Evolutionary conservation across 2,329 filamentous ascomycete species (phyloP), one percentile per base, ranked within the genome.

Genomic region (Dothistroma pini): DNA sequence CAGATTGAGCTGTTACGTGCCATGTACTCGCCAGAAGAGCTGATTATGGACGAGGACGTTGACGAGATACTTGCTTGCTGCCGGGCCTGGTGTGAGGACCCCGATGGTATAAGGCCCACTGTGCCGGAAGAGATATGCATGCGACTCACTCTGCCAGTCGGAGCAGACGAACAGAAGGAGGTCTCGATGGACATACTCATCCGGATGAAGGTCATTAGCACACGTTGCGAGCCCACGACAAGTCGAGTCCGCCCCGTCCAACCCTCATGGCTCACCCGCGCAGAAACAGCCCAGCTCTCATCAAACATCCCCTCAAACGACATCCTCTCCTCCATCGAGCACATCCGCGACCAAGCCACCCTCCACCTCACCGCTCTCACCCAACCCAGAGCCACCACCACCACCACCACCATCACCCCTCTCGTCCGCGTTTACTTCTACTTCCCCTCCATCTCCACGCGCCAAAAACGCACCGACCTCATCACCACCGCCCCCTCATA

Each of bases 381-480:
- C 16, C 16, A 25, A 25, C 54, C 29, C 41, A 19, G n/a, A 34
- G 25, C 62, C 67, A 5, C 71, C 77, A 19, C 65, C 60, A 12
- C 16, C 49, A 5, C 31, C 34, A n/a, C 9, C 31, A 2, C 47
- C 2, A 5, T 41, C n/a, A 67, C 60, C 0, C 69, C 77, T 0
- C 66, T 82, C 0, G 78, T 83, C 2, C 75, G 84, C 9, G 84
- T 83, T 0, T 86, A 84, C 84, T 86, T 86, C 68, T 86, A 86
- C 71, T 86, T 87, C 63, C 84, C 84, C 0, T 86, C 83, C 1
- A 81, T 87, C 57, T 83, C 80, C 47, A 86, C 84, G 0, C 80
- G 84, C 2, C 78, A 79, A 51, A 87, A 86, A 67, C 77, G 84
- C 52, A 79, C 83, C 64, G 84, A 87, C 64, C 73, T 86, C 48